Evolutionary conservation across 2,329 filamentous ascomycete species (phyloP).

Genomic region (Ophiocordyceps robertsii): DNA sequence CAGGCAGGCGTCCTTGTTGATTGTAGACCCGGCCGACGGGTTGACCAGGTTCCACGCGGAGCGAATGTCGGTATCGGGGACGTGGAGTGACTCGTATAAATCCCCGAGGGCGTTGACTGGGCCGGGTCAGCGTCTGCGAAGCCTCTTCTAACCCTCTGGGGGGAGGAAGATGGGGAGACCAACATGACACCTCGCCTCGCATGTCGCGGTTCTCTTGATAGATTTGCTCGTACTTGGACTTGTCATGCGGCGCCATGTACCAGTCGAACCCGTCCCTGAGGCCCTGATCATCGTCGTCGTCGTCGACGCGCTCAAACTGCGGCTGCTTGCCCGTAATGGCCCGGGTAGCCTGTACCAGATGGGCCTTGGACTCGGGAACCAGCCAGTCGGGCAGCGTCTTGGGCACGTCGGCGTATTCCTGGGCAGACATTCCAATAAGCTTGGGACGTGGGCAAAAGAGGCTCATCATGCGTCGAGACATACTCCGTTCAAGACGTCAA

Average conservation of each 20-base stretch:
- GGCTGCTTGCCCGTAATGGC: slow-evolving; percentile 68
- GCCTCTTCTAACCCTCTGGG: neutral
- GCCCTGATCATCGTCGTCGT: slow-evolving; percentile 68
- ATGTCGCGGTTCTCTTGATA: slow-evolving; percentile 85
- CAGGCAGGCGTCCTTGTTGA: slow-evolving; percentile 89
- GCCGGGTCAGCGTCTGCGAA: neutral
- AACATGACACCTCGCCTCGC: slow-evolving; percentile 71
- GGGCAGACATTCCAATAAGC: slow-evolving; percentile 1
- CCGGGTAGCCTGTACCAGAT: slow-evolving; percentile 71
- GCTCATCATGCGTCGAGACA: neutral
- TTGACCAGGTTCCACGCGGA: slow-evolving; percentile 97
- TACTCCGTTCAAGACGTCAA: slow-evolving; percentile 92
- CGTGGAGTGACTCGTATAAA: slow-evolving; percentile 70
- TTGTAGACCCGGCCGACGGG: slow-evolving; percentile 65
- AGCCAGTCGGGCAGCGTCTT: slow-evolving; percentile 83
- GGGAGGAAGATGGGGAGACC: slow-evolving; percentile 25
- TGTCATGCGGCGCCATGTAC: slow-evolving; percentile 94
- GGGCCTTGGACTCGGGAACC: slow-evolving; percentile 85
- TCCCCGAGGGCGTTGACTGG: slow-evolving; percentile 65
- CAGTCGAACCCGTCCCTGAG: slow-evolving; percentile 97
- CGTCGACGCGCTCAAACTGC: slow-evolving; percentile 74
- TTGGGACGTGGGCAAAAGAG: no score
- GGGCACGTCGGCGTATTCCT: slow-evolving; percentile 90
- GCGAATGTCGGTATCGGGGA: slow-evolving; percentile 66
- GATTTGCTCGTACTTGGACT: slow-evolving; percentile 92